Evolutionary conservation across 768 basidiomycete genomes (phyloP), one percentile per base, ranked within the genome.

Genomic region (Mycena pura): DNA sequence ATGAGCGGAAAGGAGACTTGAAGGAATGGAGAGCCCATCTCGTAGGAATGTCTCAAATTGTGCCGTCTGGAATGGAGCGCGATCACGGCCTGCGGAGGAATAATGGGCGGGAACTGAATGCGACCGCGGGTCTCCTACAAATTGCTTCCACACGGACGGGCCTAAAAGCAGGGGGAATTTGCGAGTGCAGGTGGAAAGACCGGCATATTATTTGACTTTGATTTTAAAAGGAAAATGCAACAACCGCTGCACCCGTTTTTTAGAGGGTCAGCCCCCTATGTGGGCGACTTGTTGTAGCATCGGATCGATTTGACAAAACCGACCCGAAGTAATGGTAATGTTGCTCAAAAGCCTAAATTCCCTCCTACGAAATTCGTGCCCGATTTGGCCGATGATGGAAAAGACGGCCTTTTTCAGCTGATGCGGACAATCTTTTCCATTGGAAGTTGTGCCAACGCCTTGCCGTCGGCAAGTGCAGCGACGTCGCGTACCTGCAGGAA

Each of bases 271-370:
- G n/a, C n/a, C n/a, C n/a, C n/a, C n/a, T n/a, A n/a, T n/a, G n/a
- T n/a, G n/a, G n/a, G n/a, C n/a, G n/a, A n/a, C n/a, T n/a, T n/a
- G n/a, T n/a, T n/a, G n/a, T n/a, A n/a, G n/a, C n/a, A n/a, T n/a
- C n/a, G n/a, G n/a, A n/a, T n/a, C n/a, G 25, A 78, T 78, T 72
- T 76, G 78, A 77, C 56, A 31, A 77, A 50, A 64, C 34, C 48
- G 78, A 67, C 63, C 84, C 83, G 63, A 62, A 24, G 2, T 14
- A 67, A 34, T 57, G 84, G 84, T 82, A 82, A 64, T 66, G 64
- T 63, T 65, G 69, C 63, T 58, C 45, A 45, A 66, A 76, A 75
- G 72, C 70, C 73, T 76, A 77, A 74, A 67, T 70, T 57, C 59
- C 68, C 45, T 60, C 34, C 34, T 53, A 29, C 9, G 22, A 15